These are phyloP conservation scores for Sporothrix protearum DNA, from an alignment of 2,329 filamentous ascomycete species.

Conservation along the genomic window DNA sequence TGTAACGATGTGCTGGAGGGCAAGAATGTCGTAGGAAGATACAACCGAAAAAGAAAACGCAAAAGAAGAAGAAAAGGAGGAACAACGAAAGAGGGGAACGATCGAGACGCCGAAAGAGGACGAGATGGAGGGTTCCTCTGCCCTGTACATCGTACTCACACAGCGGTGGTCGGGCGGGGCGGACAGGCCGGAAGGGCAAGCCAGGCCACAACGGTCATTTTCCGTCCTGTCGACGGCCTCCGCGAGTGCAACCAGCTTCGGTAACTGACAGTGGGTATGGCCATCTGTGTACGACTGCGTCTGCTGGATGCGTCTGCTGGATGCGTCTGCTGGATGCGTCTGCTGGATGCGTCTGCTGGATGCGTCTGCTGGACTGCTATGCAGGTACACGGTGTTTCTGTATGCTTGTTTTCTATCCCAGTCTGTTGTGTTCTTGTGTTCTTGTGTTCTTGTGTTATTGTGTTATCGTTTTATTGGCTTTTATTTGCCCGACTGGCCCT, in stretches of 20 bases:
- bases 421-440: neutral
- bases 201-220: neutral
- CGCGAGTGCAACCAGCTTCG: constrained; percentile 3
- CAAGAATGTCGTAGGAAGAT: neutral
- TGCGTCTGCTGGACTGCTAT: neutral
- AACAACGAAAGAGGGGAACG: neutral
- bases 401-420: neutral
- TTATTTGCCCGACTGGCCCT: neutral
- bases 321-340: neutral
- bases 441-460: neutral
- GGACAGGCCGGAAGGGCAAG: neutral
- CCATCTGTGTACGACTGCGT: neutral
- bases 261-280: neutral
- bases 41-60: neutral
- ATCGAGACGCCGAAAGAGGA: too few relatives aligned
- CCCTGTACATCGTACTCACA: neutral
- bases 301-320: neutral
- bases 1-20: neutral
- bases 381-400: constrained; percentile 7
- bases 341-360: neutral
- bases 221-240: neutral
- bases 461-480: neutral
- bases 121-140: neutral
- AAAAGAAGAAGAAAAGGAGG: neutral
- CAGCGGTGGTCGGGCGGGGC: neutral